These are phyloP conservation scores for Mortierella alpina DNA, from an alignment of 192 early-diverging fungal genomes.

Conservation along the genomic window DNA sequence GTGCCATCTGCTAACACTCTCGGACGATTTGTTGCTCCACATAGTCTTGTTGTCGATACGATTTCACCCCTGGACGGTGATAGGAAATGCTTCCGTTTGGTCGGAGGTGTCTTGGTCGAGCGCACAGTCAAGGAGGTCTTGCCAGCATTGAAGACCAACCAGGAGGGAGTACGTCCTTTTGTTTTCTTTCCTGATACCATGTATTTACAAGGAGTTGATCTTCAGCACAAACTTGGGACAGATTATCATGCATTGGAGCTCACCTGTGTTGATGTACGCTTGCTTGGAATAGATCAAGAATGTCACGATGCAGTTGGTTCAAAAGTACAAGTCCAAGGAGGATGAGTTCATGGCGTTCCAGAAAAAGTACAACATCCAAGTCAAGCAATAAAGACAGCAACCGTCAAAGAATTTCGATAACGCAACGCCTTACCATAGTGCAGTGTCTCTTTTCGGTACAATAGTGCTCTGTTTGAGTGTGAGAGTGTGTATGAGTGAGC, in stretches of 20 bases:
- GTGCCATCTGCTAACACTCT: not conserved
- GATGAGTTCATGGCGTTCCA: conserved; percentile 89
- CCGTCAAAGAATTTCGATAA: not conserved
- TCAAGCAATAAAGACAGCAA: conserved; percentile 44
- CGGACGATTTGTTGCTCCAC: not conserved
- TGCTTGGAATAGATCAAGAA: conserved; percentile 69
- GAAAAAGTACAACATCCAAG: conserved; percentile 89
- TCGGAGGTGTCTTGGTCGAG: conserved; percentile 94
- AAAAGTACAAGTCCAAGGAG: conserved; percentile 90
- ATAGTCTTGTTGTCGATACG: conserved; percentile 92
- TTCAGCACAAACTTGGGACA: not conserved
- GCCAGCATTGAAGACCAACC: conserved; percentile 88
- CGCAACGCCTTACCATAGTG: not conserved
- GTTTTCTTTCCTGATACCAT: not conserved
- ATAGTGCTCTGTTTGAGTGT: not conserved
- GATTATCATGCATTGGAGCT: not conserved
- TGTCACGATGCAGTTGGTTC: conserved; percentile 80
- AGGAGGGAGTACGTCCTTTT: conserved; percentile 74
- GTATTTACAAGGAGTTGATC: not conserved
- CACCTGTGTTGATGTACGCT: not conserved
- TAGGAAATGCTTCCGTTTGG: conserved; percentile 93
- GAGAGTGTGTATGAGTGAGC: too few species aligned
- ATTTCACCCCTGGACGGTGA: conserved; percentile 80
- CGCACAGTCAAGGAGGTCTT: conserved; percentile 92
- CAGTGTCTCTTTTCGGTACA: not conserved